Conservation (phyloP, 2,329 filamentous ascomycete species). For the Bipolaris oryzae region DNA sequence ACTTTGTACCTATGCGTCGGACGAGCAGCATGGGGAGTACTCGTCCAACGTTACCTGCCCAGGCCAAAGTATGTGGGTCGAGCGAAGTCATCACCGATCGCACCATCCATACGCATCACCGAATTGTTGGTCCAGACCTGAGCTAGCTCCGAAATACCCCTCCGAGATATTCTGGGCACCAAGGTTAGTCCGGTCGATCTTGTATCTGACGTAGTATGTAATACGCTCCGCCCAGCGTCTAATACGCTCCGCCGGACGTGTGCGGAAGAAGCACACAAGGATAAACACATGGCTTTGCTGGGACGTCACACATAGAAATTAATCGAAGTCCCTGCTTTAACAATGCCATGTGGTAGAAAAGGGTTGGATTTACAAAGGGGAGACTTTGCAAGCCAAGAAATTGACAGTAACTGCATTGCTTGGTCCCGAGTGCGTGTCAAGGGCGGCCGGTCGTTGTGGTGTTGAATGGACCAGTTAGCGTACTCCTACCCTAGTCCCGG, state of each 20-base stretch:
- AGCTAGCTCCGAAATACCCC: not conserved
- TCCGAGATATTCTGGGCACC: not conserved
- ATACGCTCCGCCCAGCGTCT: not conserved
- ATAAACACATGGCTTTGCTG: not conserved
- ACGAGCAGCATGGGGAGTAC: constrained; percentile 1
- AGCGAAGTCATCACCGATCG: not conserved
- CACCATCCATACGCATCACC: not conserved
- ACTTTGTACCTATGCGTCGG: constrained; percentile 1
- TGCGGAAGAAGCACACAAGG: not conserved
- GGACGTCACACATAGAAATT: not conserved
- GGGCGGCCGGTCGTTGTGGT: not conserved
- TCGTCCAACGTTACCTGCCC: not conserved
- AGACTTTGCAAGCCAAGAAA: not conserved
- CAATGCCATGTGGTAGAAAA: no score
- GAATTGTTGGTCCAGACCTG: constrained; percentile 6
- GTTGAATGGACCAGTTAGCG: constrained; percentile 8
- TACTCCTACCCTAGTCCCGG: not conserved
- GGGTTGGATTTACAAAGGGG: not conserved
- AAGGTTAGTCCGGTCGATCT: constrained; percentile 4
- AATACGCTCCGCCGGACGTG: not conserved
- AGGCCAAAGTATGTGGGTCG: not conserved
- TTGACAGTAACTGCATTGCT: not conserved
- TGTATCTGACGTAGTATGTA: constrained; percentile 1
- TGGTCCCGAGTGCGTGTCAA: not conserved
- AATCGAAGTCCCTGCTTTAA: not conserved